Evolutionary conservation across 2,329 filamentous ascomycete genomes (phyloP).

Genomic region (Colletotrichum sp.): DNA sequence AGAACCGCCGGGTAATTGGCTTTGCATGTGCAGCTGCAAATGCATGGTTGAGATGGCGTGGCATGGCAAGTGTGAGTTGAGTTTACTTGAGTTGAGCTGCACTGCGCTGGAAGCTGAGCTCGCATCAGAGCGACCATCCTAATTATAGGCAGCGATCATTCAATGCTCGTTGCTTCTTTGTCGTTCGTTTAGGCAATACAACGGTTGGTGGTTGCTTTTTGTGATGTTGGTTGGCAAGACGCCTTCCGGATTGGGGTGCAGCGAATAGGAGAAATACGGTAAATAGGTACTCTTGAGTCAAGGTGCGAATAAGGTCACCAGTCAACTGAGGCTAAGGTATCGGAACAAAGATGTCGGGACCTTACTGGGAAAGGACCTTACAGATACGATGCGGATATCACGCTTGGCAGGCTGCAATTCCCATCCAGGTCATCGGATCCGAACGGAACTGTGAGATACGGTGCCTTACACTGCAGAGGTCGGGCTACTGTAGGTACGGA

Average conservation of each 20-base stretch:
- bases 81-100: not conserved
- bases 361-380: not conserved
- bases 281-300: not conserved
- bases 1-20: not conserved
- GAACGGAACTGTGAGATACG: not conserved
- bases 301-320: not conserved
- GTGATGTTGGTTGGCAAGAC: not conserved
- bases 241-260: not conserved
- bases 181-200: not conserved
- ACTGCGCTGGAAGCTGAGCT: not conserved
- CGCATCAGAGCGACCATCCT: not conserved
- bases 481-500: no score
- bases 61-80: not conserved
- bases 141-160: not conserved
- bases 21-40: not conserved
- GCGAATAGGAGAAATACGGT: not conserved
- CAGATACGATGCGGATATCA: not conserved
- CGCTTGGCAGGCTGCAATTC: not conserved
- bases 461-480: not conserved
- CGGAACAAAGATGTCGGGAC: not conserved
- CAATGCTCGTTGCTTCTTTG: not conserved
- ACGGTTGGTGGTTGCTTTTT: not conserved
- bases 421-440: constrained; percentile 2
- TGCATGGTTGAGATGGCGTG: not conserved
- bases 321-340: not conserved